Evolutionary conservation across 768 basidiomycete species (phyloP), one percentile per base, ranked within the genome.

Genomic region (Cantharellus cinnabarinus): DNA sequence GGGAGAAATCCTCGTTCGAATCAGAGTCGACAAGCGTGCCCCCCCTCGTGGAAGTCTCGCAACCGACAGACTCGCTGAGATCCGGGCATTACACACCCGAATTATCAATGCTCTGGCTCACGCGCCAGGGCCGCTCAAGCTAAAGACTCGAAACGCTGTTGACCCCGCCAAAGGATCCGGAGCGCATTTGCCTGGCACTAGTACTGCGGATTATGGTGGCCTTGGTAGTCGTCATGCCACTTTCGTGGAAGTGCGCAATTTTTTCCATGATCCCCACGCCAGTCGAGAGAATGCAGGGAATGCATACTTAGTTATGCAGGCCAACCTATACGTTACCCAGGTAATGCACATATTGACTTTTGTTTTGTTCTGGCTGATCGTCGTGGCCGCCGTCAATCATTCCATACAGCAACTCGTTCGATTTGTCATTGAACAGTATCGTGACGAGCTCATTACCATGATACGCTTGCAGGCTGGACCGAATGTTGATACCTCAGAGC

Each of bases 251-350:
- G 83, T 94, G 62, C 85, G 85, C 67, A 84, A 89, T 68, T 88
- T 90, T 67, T 94, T 93, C 67, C 83, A 89, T 63, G 87, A 93
- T 65, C 89, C 90, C 7, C 85, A 89, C 62, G 87, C 87, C 4
- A 85, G 81, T 4, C 77, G 85, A 29, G 86, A 80, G 59, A 85
- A 86, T 65, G 89, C 89, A 0, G 76, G 87, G 58, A 90, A 94
- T 67, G 83, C 86, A 20, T 93, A 84, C 75, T 74, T 91, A 40
- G 89, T 94, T 40, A 85, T 89, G 79, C 89, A 91, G 69, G 85
- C 85, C 41, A 94, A 94, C 66, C 73, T 94, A 48, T 93, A 84
- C 65, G 89, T 93, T 64, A 93, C 89, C 5, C 89, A 91, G 78
- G 89, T 84, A 29, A 29, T 29, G 62, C 61, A 76, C 62, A 15